Evolutionary conservation across 2,329 filamentous ascomycete species (phyloP).

Genomic region (Aspergillus texensis): DNA sequence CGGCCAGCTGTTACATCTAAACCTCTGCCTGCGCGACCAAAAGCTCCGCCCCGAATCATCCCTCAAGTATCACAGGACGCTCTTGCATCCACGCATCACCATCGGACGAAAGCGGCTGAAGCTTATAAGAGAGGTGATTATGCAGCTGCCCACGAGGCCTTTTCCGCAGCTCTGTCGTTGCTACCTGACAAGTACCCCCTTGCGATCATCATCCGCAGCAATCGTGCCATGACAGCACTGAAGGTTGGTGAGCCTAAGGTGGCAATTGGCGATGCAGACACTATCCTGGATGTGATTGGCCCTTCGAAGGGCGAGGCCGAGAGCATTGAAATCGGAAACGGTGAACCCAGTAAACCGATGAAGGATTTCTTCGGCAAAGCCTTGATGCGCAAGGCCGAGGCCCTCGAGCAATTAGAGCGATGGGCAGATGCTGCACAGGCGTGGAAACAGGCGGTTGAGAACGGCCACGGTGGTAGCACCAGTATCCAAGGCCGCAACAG

Average conservation of each 20-base stretch:
- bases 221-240: slow-evolving; percentile 83
- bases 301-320: slow-evolving; percentile 77
- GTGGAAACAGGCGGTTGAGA: slow-evolving; percentile 83
- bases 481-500: slow-evolving; percentile 84
- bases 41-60: slow-evolving; percentile 52
- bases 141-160: slow-evolving; percentile 79
- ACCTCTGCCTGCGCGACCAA: slow-evolving; percentile 50
- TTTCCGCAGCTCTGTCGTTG: slow-evolving; percentile 73
- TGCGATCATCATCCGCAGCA: slow-evolving; percentile 84
- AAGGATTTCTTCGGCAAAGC: slow-evolving; percentile 92
- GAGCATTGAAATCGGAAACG: slow-evolving; percentile 68
- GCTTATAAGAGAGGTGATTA: slow-evolving; percentile 96
- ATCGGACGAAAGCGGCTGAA: slow-evolving; percentile 78
- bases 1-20: slow-evolving; percentile 47
- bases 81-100: slow-evolving; percentile 73
- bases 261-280: slow-evolving; percentile 81
- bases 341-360: slow-evolving; percentile 78
- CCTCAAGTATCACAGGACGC: slow-evolving; percentile 70
- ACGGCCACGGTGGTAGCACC: slow-evolving; percentile 79
- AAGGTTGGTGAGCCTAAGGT: slow-evolving; percentile 92
- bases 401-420: slow-evolving; percentile 90
- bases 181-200: slow-evolving; percentile 81
- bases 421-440: slow-evolving; percentile 81
- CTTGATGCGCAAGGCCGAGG: slow-evolving; percentile 91
- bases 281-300: slow-evolving; percentile 78